Evolutionary conservation across 495 filamentous ascomycete species (phyloP).

Genomic region (Chlorociboria aeruginascens): DNA sequence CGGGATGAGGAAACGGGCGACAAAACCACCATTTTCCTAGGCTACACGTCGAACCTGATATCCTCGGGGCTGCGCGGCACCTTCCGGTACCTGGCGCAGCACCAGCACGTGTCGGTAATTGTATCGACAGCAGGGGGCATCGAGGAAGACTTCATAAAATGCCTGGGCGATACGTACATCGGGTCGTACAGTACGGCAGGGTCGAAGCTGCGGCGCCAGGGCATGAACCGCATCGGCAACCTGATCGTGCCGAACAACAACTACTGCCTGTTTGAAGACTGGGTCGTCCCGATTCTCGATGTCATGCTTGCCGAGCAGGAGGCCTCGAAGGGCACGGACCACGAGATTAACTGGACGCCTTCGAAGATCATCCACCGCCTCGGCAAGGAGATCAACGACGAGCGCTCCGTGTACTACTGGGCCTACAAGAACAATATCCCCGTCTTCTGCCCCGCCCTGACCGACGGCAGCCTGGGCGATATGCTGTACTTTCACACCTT

Average conservation of each 20-base stretch:
- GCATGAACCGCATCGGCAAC: slow-evolving; percentile 92
- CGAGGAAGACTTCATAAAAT: slow-evolving; percentile 98
- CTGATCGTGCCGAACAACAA: slow-evolving; percentile 93
- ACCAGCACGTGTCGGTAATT: slow-evolving; percentile 79
- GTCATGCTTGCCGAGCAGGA: slow-evolving; percentile 89
- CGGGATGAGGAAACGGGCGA: slow-evolving; percentile 58
- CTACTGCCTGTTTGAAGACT: slow-evolving; percentile 95
- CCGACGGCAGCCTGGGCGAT: slow-evolving; percentile 87
- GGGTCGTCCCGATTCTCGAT: slow-evolving; percentile 86
- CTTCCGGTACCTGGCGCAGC: slow-evolving; percentile 81
- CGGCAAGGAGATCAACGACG: slow-evolving; percentile 84
- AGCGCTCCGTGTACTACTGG: slow-evolving; percentile 86
- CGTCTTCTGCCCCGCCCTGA: slow-evolving; percentile 91
- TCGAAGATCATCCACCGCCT: slow-evolving; percentile 75
- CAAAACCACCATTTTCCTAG: slow-evolving; percentile 85
- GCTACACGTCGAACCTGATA: slow-evolving; percentile 93
- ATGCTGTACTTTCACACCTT: slow-evolving; percentile 98
- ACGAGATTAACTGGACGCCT: slow-evolving; percentile 80
- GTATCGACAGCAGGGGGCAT: slow-evolving; percentile 95
- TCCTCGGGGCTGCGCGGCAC: slow-evolving; percentile 89
- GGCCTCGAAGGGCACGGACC: slow-evolving; percentile 44
- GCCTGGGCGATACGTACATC: slow-evolving; percentile 79
- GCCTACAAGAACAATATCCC: slow-evolving; percentile 88
- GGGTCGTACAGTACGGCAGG: slow-evolving; percentile 69
- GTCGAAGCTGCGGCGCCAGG: slow-evolving; percentile 61